Evolutionary conservation across 495 filamentous ascomycete genomes (phyloP).

Genomic region (Aspergillus panamensis): DNA sequence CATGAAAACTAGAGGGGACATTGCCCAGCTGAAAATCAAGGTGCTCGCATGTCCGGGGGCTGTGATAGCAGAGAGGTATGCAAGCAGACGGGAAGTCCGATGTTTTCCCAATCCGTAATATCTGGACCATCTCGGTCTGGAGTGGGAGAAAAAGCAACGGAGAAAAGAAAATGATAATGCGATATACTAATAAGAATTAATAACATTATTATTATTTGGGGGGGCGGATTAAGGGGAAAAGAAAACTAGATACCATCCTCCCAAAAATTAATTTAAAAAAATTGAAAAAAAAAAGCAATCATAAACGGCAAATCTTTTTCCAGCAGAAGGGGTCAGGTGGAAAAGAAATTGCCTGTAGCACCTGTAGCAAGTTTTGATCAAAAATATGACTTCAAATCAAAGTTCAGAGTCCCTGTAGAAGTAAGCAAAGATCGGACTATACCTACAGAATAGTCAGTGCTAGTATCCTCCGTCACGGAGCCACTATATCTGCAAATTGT

Average conservation of each 20-base stretch:
- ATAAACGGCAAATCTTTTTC: not conserved
- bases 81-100: not conserved
- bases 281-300: not conserved
- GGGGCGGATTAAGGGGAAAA: not conserved
- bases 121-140: not conserved
- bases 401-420: not conserved
- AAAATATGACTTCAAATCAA: not conserved
- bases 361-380: no score
- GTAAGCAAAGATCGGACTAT: not conserved
- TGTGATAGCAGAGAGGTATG: conserved; percentile 10
- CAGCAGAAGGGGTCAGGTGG: not conserved
- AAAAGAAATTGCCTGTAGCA: not conserved
- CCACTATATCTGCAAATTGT: not conserved
- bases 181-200: not conserved
- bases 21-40: not conserved
- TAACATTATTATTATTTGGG: not conserved
- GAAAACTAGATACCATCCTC: not conserved
- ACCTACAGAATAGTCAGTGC: not conserved
- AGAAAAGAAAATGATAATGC: conserved; percentile 1
- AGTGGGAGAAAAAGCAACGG: not conserved
- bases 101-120: not conserved
- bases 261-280: not conserved
- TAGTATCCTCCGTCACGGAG: not conserved
- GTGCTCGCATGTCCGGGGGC: conserved; percentile 8
- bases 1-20: conserved; percentile 8